phyloP scores from a whole-genome alignment of 2,329 filamentous ascomycete species.

The Penicillium sp. region DNA sequence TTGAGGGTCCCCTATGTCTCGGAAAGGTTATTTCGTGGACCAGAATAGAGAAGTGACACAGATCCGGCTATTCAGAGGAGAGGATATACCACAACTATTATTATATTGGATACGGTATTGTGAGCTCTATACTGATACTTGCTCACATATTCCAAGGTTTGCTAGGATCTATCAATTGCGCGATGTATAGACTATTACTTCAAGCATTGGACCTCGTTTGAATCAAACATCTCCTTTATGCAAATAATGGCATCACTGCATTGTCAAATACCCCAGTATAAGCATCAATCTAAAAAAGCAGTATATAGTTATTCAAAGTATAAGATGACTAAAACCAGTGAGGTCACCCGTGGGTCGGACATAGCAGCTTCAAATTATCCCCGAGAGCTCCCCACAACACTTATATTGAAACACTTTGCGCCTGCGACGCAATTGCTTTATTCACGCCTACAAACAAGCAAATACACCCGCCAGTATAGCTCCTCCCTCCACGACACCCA shows the following conservation, averaged over 20 bases:
- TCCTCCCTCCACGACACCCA: not conserved
- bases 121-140: not conserved
- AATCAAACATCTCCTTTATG: too few relatives aligned
- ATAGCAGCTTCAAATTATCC: conserved; percentile 14
- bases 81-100: not conserved
- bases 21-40: too few relatives aligned
- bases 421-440: not conserved
- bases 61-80: too few relatives aligned
- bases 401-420: not conserved
- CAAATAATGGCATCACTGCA: too few relatives aligned
- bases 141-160: not conserved
- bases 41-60: too few relatives aligned
- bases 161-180: too few relatives aligned
- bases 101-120: not conserved
- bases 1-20: too few relatives aligned
- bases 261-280: too few relatives aligned
- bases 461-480: not conserved
- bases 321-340: conserved; percentile 1
- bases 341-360: conserved; percentile 7
- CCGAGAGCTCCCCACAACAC: conserved; percentile 9
- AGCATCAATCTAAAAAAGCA: too few relatives aligned
- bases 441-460: too few relatives aligned
- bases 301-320: not conserved
- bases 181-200: too few relatives aligned
- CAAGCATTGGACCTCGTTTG: not conserved